Base-by-base conservation (phyloP, 495 filamentous ascomycete species). In the Hypoxylon subgilvum region DNA sequence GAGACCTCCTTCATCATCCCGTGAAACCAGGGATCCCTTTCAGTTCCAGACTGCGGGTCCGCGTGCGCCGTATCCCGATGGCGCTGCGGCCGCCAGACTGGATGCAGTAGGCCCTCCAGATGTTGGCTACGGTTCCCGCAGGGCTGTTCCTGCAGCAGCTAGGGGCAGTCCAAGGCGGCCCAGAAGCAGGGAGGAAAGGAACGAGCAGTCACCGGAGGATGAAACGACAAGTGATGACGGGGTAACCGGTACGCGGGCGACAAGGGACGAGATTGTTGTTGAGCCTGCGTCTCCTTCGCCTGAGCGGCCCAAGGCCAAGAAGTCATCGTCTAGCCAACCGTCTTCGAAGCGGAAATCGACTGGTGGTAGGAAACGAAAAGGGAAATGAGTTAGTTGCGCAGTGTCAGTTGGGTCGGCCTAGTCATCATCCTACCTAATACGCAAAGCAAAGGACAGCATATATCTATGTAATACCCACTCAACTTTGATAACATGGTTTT, bases 11-110 rank as follows among this genome's bases (percentile, higher is more conserved):
- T 50, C 56, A 19, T 42, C 54, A 10, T 54, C 52, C 42, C 64
- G 63, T 7, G 30, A 36, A 21, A 17, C 6, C 12, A 30, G 51
- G 18, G 73, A 77, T 46, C 70, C 74, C 1, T 77, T 79, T 40
- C 72, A 73, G 39, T 79, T 68, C 57, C 73, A 76, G 61, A 76
- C 69, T 3, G 68, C 32, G 12, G 72, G 73, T 7, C 39, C 65
- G n/a, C 67, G 58, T 10, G 62, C 65, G 9, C 36, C 69, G 2
- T 71, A 72, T 45, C 61, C 65, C 19, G 19, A 49, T 14, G 66
- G 57, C 3, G 43, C 43, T 25, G 39, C 49, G 42, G 44, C 63
- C 7, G 46, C 57, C 32, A 62, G 66, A 13, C 49, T 60, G 28
- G 61, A 49, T 34, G 38, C 18, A 21, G 18, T 3, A 22, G 19